Evolutionary conservation across 305 asterid species (phyloP).

Genomic region (Rubia occidens): DNA sequence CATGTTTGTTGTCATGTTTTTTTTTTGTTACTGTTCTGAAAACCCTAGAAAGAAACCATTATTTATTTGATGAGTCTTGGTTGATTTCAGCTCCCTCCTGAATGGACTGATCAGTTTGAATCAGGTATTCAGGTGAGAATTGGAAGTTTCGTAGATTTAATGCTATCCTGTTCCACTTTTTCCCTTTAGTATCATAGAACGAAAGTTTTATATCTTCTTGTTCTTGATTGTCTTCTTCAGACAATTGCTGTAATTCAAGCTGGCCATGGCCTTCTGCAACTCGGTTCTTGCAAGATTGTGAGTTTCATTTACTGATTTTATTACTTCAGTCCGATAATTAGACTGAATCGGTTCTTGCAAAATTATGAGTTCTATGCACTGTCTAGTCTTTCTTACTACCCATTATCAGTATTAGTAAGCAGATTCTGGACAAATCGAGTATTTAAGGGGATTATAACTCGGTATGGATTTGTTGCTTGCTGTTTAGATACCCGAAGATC

Average conservation of each 20-base stretch:
- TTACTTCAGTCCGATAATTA: neutral
- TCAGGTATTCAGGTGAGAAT: slow-evolving; percentile 88
- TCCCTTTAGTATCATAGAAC: slow-evolving; percentile 2
- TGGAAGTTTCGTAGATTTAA: slow-evolving; percentile 7
- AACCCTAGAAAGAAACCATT: slow-evolving; percentile 15
- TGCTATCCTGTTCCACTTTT: slow-evolving; percentile 8
- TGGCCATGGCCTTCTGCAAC: slow-evolving; percentile 94
- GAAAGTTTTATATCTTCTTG: neutral
- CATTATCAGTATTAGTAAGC: neutral
- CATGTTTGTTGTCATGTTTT: slow-evolving; percentile 16
- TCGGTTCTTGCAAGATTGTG: slow-evolving; percentile 97
- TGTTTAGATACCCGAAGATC: slow-evolving; percentile 83
- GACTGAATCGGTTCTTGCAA: neutral
- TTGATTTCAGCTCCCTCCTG: slow-evolving; percentile 76
- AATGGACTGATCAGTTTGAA: slow-evolving; percentile 98
- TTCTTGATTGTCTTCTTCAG: slow-evolving; percentile 33
- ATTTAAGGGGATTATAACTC: neutral
- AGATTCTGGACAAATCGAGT: neutral
- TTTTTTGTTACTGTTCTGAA: slow-evolving; percentile 26
- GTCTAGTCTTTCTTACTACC: neutral
- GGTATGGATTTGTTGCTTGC: slow-evolving; percentile 1
- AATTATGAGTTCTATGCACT: neutral
- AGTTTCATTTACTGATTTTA: slow-evolving; percentile 24
- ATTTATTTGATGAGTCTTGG: slow-evolving; percentile 30
- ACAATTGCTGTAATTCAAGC: slow-evolving; percentile 99